A percentile compares a stretch with the other conserved stretches of the same genome.
Evolutionary conservation across 257 asterid genomes (phyloP).

Genomic region (Solanum bulbocastanum): DNA sequence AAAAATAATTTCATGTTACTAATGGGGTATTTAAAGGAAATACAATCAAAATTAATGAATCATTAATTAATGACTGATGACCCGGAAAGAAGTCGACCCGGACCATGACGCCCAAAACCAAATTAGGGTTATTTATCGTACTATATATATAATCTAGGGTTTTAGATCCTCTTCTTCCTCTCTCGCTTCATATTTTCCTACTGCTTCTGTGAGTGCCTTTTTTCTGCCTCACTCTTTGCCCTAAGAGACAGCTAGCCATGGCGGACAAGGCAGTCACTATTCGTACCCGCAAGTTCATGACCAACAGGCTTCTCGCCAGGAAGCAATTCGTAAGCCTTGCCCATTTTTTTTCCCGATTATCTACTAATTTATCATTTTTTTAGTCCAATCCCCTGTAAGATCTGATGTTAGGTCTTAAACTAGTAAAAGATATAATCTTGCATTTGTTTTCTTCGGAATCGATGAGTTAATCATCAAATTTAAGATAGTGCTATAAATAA

Average conservation of each 20-base stretch:
- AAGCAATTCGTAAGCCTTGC: slow-evolving; percentile 5
- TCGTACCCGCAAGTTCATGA: slow-evolving; percentile 15
- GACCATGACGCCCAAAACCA: not conserved
- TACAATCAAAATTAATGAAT: not conserved
- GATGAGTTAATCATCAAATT: not conserved
- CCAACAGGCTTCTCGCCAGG: slow-evolving; percentile 10
- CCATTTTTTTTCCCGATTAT: not conserved
- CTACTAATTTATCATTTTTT: not conserved
- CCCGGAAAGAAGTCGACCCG: not conserved
- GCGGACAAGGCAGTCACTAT: slow-evolving; percentile 13
- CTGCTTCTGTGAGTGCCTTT: not conserved
- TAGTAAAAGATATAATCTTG: not conserved
- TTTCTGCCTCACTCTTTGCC: not conserved
- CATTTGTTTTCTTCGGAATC: not conserved
- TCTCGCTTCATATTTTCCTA: not conserved
- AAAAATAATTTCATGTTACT: too few species aligned
- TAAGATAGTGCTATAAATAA: not conserved
- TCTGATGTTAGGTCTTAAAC: not conserved
- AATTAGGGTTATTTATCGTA: not conserved
- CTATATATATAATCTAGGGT: not conserved
- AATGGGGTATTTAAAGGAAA: not conserved
- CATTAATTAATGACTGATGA: not conserved
- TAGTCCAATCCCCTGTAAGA: not conserved
- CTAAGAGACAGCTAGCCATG: not conserved
- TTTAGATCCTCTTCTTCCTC: not conserved